Evolutionary conservation across 148 eudicot genomes (phyloP).

Genomic region (Silene latifolia): DNA sequence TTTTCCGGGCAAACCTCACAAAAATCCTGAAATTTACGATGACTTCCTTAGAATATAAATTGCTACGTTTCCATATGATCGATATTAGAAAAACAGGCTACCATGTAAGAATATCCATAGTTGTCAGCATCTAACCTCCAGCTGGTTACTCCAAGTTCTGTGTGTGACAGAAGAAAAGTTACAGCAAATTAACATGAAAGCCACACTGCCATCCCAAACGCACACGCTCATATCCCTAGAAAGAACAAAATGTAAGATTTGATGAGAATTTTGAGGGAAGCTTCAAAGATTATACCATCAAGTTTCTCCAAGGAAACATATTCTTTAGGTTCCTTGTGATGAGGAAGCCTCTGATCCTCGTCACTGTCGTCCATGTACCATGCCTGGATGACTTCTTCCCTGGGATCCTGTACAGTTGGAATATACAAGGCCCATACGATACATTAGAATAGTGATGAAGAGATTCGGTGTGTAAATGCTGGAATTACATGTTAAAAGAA

Average conservation of each 20-base stretch:
- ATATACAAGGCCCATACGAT: neutral
- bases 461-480: neutral
- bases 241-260: neutral
- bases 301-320: slow-evolving; percentile 73
- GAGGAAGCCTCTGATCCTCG: slow-evolving; percentile 92
- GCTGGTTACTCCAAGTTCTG: slow-evolving; percentile 88
- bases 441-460: neutral
- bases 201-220: slow-evolving; percentile 30
- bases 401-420: slow-evolving; percentile 53
- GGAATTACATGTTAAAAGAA: neutral
- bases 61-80: neutral
- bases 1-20: slow-evolving; percentile 87
- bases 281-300: slow-evolving; percentile 35
- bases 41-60: neutral
- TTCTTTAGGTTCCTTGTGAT: slow-evolving; percentile 78
- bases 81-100: slow-evolving; percentile 13
- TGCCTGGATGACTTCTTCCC: slow-evolving; percentile 87
- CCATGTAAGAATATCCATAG: slow-evolving; percentile 87
- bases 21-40: slow-evolving; percentile 48
- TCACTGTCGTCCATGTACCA: slow-evolving; percentile 96
- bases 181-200: neutral
- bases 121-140: slow-evolving; percentile 92
- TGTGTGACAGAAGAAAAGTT: neutral
- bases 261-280: neutral
- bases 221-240: neutral